These are phyloP conservation scores for Monosporascus ibericus DNA, from an alignment of 2,329 filamentous ascomycete genomes.

Conservation along the genomic window DNA sequence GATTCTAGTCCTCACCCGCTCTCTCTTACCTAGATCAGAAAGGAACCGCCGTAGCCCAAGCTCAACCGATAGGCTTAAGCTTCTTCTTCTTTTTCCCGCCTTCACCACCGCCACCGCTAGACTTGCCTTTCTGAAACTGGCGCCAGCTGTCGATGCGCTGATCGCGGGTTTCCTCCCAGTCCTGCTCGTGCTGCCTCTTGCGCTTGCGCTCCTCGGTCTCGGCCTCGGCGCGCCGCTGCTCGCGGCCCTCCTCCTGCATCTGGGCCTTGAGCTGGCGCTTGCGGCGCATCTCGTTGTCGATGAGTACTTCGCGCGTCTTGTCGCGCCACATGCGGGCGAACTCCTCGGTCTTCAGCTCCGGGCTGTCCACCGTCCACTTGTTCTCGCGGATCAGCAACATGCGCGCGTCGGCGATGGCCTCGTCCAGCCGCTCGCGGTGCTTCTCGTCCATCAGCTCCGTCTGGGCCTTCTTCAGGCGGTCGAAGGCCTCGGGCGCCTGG, in stretches of 20 bases:
- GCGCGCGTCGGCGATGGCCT: constrained; percentile 91
- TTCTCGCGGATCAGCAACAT: constrained; percentile 91
- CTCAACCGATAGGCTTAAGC: constrained; percentile 55
- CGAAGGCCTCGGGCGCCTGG: constrained; percentile 87
- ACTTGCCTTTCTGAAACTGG: constrained; percentile 75
- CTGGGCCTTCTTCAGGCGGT: constrained; percentile 92
- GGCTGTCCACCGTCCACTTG: constrained; percentile 85
- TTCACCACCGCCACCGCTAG: constrained; percentile 33
- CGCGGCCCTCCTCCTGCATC: constrained; percentile 92
- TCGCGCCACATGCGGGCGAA: constrained; percentile 84
- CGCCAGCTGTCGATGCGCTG: constrained; percentile 91
- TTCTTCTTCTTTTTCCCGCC: constrained; percentile 67
- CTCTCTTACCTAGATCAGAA: no score
- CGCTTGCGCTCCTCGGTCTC: constrained; percentile 75
- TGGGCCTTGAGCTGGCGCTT: constrained; percentile 84
- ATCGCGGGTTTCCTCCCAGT: constrained; percentile 91
- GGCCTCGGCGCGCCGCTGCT: constrained; percentile 79
- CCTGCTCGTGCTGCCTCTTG: constrained; percentile 86
- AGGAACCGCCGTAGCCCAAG: not conserved
- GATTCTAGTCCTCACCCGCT: not conserved
- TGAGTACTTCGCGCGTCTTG: constrained; percentile 82
- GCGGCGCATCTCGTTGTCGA: constrained; percentile 85
- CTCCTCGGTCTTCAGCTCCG: constrained; percentile 76
- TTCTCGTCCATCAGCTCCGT: constrained; percentile 91
- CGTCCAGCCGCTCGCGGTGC: constrained; percentile 77